Evolutionary conservation across 345 rosid species (phyloP), one percentile per base, ranked within the genome.

Genomic region (Chamaenerion angustifolium): DNA sequence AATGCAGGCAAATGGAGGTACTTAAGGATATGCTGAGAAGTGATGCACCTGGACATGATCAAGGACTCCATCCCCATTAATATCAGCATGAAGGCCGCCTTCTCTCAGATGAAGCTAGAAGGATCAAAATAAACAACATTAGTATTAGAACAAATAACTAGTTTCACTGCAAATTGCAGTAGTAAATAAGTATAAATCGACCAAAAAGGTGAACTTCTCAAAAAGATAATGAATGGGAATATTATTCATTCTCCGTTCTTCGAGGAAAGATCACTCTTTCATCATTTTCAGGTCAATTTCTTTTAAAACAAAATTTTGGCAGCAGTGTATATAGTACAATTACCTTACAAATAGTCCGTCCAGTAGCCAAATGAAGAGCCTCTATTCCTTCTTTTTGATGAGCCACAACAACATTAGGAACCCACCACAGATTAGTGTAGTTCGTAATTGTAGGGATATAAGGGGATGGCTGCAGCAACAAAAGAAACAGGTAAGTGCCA

Each of bases 61-160:
- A 18, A 93, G 88, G 61, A 93, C 95, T 52, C 99, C 99, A 61
- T 93, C 99, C 52, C 99, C 99, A 50, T 93, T 88, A 55, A 93
- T 80, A 74, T 93, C 99, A 40, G 96, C 99, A 74, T 93, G 99
- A 68, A 93, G 94, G 51, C 99, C 96, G 43, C 99, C 99, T 79
- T 88, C 99, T 68, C 56, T 95, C 54, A 93, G 83, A 75, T 83
- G 89, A 71, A 93, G 95, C 99, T 88, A 72, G 56, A 27, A 46
- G 69, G 56, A 62, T 53, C 56, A 66, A 61, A 23, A 10, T 48
- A 37, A 42, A 55, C 55, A 46, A 25, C 18, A 52, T 60, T 27
- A 56, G 42, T 47, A 14, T 35, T 40, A 6, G 11, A 47, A 53
- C 12, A 47, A 52, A 19, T 1, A 27, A 9, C 35, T n/a, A 31